phyloP scores from a whole-genome alignment of 495 filamentous ascomycete species.

The Neurospora intermedia region DNA sequence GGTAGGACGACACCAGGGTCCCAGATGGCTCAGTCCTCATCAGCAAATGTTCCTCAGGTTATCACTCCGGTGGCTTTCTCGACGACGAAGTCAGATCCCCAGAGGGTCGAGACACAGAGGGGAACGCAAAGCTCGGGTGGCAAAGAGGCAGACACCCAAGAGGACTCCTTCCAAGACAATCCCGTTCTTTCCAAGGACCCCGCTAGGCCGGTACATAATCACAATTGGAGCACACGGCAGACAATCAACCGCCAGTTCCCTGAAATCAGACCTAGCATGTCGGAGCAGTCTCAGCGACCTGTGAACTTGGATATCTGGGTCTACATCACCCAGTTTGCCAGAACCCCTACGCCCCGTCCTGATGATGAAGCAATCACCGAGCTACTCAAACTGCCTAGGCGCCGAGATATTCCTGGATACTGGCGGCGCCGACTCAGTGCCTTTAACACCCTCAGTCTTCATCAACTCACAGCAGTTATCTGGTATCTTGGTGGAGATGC shows the following conservation, averaged over 20 bases:
- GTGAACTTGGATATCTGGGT: neutral
- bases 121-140: neutral
- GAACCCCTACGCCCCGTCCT: fast-evolving
- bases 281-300: neutral
- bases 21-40: no score
- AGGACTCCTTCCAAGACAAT: neutral
- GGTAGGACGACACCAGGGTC: no score
- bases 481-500: neutral
- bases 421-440: neutral
- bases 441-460: neutral
- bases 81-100: neutral
- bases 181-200: neutral
- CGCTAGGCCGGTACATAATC: neutral
- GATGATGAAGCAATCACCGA: neutral
- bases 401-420: fast-evolving
- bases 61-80: no score
- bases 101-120: neutral
- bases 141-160: neutral
- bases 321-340: neutral
- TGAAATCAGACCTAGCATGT: neutral
- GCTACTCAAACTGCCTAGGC: neutral
- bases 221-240: neutral
- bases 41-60: no score
- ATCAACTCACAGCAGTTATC: neutral
- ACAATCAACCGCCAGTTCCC: neutral